Base-by-base conservation (phyloP, 2,329 filamentous ascomycete species). In the Diplodia scrobiculata region DNA sequence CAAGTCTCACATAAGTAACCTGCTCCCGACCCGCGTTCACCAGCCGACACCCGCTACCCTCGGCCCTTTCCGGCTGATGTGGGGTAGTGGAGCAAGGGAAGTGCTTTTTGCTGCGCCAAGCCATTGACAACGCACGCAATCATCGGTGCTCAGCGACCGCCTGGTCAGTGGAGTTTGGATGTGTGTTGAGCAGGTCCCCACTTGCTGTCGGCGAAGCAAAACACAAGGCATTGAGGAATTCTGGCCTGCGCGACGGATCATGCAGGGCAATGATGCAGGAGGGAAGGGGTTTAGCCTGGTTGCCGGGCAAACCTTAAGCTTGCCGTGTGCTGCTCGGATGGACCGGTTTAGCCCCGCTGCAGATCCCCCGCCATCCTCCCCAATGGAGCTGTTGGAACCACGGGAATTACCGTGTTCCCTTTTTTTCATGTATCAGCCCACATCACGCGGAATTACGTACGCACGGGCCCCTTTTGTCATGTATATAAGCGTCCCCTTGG, bases 311-410 rank as follows among this genome's bases (percentile, higher is more conserved):
- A 32, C 6, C 29, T 32, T 45, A 45, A 3, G 17, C 2, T 41
- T 17, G 7, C 9, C 41, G 7, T 19, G 41, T 9, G 7, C 17
- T n/a, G 38, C 29, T 27, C 36, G 55, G 55, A 60, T 60, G 17
- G 38, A 36, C 53, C 14, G 53, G 45, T 58, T 36, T 2, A 36
- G 41, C 55, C 55, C 55, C 41, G 21, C 41, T 25, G 58, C n/a
- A 62, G 58, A 62, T 62, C 58, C 45, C 58, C 58, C 58, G 48
- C 58, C 45, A 50, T n/a, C 11, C 41, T n/a, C 27, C 58, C 41
- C n/a, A 45, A 60, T n/a, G 21, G 9, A 38, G n/a, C n/a, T n/a
- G n/a, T n/a, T n/a, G n/a, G n/a, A n/a, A n/a, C n/a, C n/a, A n/a
- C n/a, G n/a, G n/a, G n/a, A n/a, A n/a, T n/a, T n/a, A n/a, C n/a